phyloP scores from a whole-genome alignment of 345 rosid species.

The Lenwebbia sp. region DNA sequence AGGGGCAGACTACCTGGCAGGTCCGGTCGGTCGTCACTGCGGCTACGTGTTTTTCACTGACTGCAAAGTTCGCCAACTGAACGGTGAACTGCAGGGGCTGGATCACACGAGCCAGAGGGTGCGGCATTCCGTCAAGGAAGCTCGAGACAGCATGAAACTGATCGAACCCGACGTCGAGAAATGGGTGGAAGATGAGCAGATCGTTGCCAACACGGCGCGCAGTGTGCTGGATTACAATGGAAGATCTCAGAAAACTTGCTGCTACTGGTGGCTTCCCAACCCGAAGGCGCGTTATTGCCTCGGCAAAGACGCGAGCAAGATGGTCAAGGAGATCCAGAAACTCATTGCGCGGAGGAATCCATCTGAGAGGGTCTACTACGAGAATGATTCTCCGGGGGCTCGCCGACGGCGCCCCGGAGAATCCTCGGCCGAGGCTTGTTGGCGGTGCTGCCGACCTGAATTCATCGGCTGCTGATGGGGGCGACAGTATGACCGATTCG shows the following conservation, averaged over 20 bases:
- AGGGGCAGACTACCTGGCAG: not conserved
- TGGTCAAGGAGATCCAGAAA: not conserved
- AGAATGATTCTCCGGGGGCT: too few species aligned
- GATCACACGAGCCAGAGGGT: rapidly evolving
- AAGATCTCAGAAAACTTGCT: not conserved
- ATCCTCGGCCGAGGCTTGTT: not conserved
- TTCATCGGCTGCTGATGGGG: rapidly evolving
- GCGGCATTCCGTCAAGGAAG: not conserved
- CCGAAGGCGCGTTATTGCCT: not conserved
- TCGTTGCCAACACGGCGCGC: rapidly evolving
- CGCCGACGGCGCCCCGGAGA: too few species aligned
- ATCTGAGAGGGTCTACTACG: too few species aligned
- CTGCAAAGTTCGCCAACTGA: not conserved
- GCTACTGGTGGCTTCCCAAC: not conserved
- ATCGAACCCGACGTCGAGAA: rapidly evolving
- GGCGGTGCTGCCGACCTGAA: rapidly evolving
- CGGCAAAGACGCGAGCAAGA: too few species aligned
- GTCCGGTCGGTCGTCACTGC: not conserved
- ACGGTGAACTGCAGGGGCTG: rapidly evolving
- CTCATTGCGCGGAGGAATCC: too few species aligned
- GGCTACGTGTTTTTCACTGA: not conserved
- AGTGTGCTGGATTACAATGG: rapidly evolving
- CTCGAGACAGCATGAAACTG: not conserved
- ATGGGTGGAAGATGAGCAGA: rapidly evolving
- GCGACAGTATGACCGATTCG: not conserved